Evolutionary conservation across 805 yeast genomes (phyloP), one percentile per base, ranked within the genome.

Genomic region (Candida nemodendra): DNA sequence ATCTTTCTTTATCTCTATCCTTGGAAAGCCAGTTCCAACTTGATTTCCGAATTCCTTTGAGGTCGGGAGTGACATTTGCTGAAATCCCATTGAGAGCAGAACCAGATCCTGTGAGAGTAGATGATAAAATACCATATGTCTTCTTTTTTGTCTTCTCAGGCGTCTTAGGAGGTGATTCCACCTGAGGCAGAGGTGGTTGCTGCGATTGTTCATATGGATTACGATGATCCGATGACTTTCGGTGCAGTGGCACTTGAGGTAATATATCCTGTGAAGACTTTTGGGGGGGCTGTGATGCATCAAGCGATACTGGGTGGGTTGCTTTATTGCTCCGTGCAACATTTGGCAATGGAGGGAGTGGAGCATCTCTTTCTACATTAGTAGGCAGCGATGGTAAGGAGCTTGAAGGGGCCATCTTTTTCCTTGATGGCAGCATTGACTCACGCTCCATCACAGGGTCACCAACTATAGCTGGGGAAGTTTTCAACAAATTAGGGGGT

Each of bases 301-400:
- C n/a, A n/a, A n/a, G n/a, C n/a, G n/a, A n/a, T n/a, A n/a, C n/a
- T n/a, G n/a, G n/a, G n/a, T n/a, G n/a, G 27, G 31, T n/a, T 22
- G 36, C 18, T 32, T 36, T 23, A 18, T 15, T 18, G 30, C 18
- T 30, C 30, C n/a, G 27, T 13, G 12, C 28, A 12, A 26, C 34
- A 8, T 32, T 30, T n/a, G 50, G 49, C 11, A 44, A 31, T 8
- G 50, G 48, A 6, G 50, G 55, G 6, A 41, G 32, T 3, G 50
- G 52, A 4, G 45, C 24, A 30, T 49, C 45, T 23, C 34, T 46
- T 24, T 26, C 39, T 12, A 29, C 22, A 7, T 12, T 22, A 12
- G 42, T 32, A 9, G 42, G 44, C 4, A 45, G 34, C 8, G 47
- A 42, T 9, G 50, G 46, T 12, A 44, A 28, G 6, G 47, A 43